Base-by-base conservation (phyloP, 148 eudicot genomes). In the Arctostaphylos glauca region DNA sequence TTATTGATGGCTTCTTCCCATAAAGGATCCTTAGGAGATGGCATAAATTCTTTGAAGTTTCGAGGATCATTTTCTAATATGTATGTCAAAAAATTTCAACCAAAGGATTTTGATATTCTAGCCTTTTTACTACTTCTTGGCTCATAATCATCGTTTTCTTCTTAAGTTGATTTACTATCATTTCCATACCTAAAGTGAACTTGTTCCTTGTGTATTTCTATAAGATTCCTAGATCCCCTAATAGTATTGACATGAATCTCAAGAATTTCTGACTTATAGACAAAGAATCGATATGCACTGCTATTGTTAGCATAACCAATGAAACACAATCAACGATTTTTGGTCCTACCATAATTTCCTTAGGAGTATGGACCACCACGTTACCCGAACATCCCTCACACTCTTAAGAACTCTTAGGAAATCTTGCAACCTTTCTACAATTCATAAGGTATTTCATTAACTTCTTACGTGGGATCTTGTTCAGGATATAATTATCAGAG, bases 311-410 rank as follows among this genome's bases (percentile, higher is more conserved):
- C 84, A 78, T 82, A 85, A 2, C 82, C 82, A 6, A 82, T 64
- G 64, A 31, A 85, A 85, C 2, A 31, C 0, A 31, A 21, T 72
- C 74, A 23, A 82, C n/a, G 31, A 46, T 72, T 23, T 55, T 78
- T 4, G 71, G 23, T 25, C 87, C 84, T 4, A 85, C 9, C 46
- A 71, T 82, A 2, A 41, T 23, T 31, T 46, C 12, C 67, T 41
- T 85, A 49, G 10, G 82, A 80, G 19, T 31, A 25, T 0, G 73
- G 21, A 47, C 31, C 48, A 9, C 25, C 9, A 18, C 79, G 6
- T 76, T 54, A 1, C 82, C 80, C 0, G 59, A 5, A 78, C 82
- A 85, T 9, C 81, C 87, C 84, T n/a, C 79, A 85, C 21, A 81
- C 82, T 68, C 53, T 85, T 0, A 85, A 56, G 79, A 52, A 70